Conservation (phyloP, 2,329 filamentous ascomycete genomes). For the Endocalyx cinctus region DNA sequence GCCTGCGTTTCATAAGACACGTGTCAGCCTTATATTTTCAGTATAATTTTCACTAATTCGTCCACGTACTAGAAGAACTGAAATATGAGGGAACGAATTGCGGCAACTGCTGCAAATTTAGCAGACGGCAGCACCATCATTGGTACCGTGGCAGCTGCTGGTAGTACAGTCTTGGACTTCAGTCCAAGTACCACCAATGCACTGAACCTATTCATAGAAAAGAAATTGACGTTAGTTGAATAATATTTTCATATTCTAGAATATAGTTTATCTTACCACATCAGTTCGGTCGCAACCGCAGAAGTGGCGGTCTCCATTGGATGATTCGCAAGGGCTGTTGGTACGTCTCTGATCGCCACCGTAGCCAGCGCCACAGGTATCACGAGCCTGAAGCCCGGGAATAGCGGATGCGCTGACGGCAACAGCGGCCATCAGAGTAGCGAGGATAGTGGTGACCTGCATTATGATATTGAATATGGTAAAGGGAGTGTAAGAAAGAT, state of each 20-base stretch:
- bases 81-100: no score
- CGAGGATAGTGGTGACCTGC: slow-evolving; percentile 9
- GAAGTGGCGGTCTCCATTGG: slow-evolving; percentile 12
- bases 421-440: slow-evolving; percentile 5
- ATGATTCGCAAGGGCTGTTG: slow-evolving; percentile 11
- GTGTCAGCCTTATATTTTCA: no score
- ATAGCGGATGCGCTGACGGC: slow-evolving; percentile 6
- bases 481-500: slow-evolving; percentile 4
- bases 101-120: no score
- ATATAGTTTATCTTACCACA: slow-evolving; percentile 12
- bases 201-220: slow-evolving; percentile 10
- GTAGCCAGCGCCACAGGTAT: slow-evolving; percentile 13
- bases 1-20: no score
- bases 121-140: slow-evolving; percentile 6
- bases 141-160: slow-evolving; percentile 8
- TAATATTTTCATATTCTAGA: no score
- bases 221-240: no score
- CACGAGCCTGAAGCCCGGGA: slow-evolving; percentile 6
- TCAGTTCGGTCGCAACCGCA: slow-evolving; percentile 14
- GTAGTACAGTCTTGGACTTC: slow-evolving; percentile 10
- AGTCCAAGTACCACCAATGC: slow-evolving; percentile 8
- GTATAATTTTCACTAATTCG: no score
- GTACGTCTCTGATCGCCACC: slow-evolving; percentile 13
- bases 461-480: slow-evolving; percentile 8
- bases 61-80: no score